These are phyloP conservation scores for Fusarium protoensiforme DNA, from an alignment of 2,329 filamentous ascomycete genomes.

Conservation along the genomic window DNA sequence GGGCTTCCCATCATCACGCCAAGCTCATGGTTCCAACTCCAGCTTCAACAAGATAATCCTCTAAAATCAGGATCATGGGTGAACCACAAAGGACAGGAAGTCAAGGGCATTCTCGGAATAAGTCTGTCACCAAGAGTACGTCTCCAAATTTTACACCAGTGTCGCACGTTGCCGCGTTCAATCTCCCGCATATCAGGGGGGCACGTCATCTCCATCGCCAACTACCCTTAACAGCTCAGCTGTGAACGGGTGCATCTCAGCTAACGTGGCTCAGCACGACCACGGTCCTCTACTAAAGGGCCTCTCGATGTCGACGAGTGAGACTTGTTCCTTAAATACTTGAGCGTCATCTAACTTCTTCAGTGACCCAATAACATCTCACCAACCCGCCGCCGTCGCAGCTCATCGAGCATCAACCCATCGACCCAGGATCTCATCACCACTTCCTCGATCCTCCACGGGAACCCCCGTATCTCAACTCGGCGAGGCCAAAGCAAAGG, in stretches of 20 bases:
- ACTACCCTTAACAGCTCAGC: slow-evolving; percentile 3
- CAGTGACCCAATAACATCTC: slow-evolving; percentile 45
- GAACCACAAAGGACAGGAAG: slow-evolving; percentile 43
- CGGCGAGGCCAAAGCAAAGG: slow-evolving; percentile 59
- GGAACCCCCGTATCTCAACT: slow-evolving; percentile 45
- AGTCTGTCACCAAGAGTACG: slow-evolving; percentile 53
- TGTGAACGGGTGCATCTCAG: neutral
- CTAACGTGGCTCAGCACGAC: slow-evolving; percentile 59
- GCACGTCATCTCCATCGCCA: slow-evolving; percentile 5
- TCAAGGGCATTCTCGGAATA: slow-evolving; percentile 51
- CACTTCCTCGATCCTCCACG: slow-evolving; percentile 37
- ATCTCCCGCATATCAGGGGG: neutral
- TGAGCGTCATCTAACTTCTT: neutral
- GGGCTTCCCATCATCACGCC: slow-evolving; percentile 14
- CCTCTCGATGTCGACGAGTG: slow-evolving; percentile 83
- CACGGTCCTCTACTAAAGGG: slow-evolving; percentile 78
- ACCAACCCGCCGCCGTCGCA: slow-evolving; percentile 34
- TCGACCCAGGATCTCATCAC: slow-evolving; percentile 40
- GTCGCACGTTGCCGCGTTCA: neutral
- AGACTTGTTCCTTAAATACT: slow-evolving; percentile 43
- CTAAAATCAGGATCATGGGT: slow-evolving; percentile 40
- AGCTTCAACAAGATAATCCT: slow-evolving; percentile 14
- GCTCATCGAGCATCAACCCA: slow-evolving; percentile 33
- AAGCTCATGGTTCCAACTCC: slow-evolving; percentile 15
- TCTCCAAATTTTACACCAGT: neutral